phyloP scores from a whole-genome alignment of 73 alveolate species.

The Tetrahymena borealis region DNA sequence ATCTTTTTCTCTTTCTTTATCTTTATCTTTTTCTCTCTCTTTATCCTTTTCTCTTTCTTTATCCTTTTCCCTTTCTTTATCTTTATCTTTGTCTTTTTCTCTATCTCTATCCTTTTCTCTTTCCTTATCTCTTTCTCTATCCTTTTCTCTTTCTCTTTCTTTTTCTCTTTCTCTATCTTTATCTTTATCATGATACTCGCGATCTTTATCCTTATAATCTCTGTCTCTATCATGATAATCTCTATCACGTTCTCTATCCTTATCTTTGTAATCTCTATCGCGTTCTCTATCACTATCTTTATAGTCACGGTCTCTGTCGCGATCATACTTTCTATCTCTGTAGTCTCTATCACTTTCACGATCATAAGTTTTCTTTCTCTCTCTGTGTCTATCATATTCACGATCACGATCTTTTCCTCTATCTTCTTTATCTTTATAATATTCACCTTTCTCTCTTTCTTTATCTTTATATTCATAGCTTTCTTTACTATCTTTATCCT shows the following conservation, averaged over 20 bases:
- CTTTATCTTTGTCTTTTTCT: background rate
- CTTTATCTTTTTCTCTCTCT: background rate
- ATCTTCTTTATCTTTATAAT: background rate
- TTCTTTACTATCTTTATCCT: background rate
- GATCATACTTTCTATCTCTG: background rate
- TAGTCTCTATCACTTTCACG: background rate
- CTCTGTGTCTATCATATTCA: background rate
- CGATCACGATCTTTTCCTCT: background rate
- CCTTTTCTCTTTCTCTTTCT: background rate
- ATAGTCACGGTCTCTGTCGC: background rate
- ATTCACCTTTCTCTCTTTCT: too few species aligned
- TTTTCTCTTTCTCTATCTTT: background rate
- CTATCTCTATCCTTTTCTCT: background rate
- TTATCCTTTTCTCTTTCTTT: background rate
- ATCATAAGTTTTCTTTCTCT: too few species aligned
- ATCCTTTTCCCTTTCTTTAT: background rate
- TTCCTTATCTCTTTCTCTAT: background rate
- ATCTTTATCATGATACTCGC: background rate
- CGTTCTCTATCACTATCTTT: background rate
- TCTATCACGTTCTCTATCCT: background rate
- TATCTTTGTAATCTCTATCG: too few species aligned
- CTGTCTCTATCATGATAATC: background rate
- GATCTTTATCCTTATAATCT: background rate
- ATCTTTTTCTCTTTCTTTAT: background rate
- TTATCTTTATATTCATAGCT: too few species aligned